These are phyloP conservation scores for Schizophyllum amplum DNA, from an alignment of 1,284 basidiomycete species.

Conservation along the genomic window DNA sequence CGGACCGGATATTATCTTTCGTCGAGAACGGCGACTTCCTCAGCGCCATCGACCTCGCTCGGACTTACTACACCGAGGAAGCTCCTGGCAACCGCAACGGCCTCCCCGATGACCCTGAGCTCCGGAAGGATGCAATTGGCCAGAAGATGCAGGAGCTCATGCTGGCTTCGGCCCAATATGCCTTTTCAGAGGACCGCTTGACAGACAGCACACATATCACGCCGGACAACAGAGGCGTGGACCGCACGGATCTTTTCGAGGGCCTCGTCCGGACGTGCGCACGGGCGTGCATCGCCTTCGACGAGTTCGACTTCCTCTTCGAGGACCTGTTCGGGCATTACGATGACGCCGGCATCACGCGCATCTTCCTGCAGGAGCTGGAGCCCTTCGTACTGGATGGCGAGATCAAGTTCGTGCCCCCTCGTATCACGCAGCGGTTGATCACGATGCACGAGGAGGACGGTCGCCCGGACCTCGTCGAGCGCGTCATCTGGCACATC, in stretches of 20 bases:
- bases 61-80: slow-evolving; percentile 77
- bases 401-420: slow-evolving; percentile 69
- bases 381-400: slow-evolving; percentile 81
- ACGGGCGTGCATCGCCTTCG: slow-evolving; percentile 75
- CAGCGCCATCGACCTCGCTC: slow-evolving; percentile 80
- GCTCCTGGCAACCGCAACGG: slow-evolving; percentile 85
- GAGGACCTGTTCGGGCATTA: slow-evolving; percentile 91
- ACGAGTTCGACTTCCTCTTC: slow-evolving; percentile 81
- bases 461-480: slow-evolving; percentile 68
- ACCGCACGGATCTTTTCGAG: slow-evolving; percentile 87
- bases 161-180: slow-evolving; percentile 80
- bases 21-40: slow-evolving; percentile 88
- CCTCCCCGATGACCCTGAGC: slow-evolving; percentile 61
- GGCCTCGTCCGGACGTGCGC: slow-evolving; percentile 78
- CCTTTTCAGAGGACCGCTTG: slow-evolving; percentile 93
- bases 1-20: slow-evolving; percentile 80
- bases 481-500: slow-evolving; percentile 93
- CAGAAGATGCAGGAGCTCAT: slow-evolving; percentile 78
- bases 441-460: slow-evolving; percentile 73
- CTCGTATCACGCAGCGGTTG: slow-evolving; percentile 81
- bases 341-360: slow-evolving; percentile 75
- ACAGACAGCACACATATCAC: slow-evolving; percentile 81
- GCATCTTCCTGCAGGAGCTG: slow-evolving; percentile 83
- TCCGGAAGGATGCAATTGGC: slow-evolving; percentile 63
- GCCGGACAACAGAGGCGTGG: slow-evolving; percentile 83